A percentile compares a stretch with the other conserved stretches of the same genome.
Conservation (phyloP, 164 flowering plant genomes). For the Magnolia changhungtana region DNA sequence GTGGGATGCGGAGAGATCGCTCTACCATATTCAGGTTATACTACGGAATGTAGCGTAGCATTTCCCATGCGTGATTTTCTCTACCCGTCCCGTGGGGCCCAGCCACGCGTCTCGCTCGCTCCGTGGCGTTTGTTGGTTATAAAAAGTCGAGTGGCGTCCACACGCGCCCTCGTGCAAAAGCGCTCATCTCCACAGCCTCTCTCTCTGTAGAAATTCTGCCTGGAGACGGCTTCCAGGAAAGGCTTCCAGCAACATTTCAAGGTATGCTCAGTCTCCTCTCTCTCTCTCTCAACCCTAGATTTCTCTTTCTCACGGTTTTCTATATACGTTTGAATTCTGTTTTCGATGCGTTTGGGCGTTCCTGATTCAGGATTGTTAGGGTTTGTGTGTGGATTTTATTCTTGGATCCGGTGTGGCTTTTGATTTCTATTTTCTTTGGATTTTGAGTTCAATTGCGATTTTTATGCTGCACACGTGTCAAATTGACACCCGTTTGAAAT, state of each 20-base stretch:
- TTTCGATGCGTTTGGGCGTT: not conserved
- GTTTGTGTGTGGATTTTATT: not conserved
- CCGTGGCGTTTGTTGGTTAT: not conserved
- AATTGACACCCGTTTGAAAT: not conserved
- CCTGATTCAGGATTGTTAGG: not conserved
- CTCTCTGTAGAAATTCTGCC: not conserved
- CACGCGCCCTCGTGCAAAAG: slow-evolving; percentile 22
- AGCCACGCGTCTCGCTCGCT: not conserved
- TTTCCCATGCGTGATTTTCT: too few species aligned
- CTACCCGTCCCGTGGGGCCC: too few species aligned
- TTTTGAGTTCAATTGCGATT: not conserved
- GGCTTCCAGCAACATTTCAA: not conserved
- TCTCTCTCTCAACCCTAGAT: not conserved
- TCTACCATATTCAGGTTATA: too few species aligned
- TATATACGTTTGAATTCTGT: not conserved
- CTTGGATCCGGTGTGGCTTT: not conserved
- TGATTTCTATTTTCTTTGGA: not conserved
- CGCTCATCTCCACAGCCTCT: not conserved
- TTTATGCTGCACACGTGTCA: not conserved
- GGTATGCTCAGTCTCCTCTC: not conserved
- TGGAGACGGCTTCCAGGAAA: not conserved
- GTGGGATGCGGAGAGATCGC: too few species aligned
- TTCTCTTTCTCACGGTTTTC: slow-evolving; percentile 4
- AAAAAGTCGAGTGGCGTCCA: slow-evolving; percentile 20
- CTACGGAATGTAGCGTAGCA: too few species aligned